Evolutionary conservation across 2,329 filamentous ascomycete species (phyloP), one percentile per base, ranked within the genome.

Genomic region (Ilyonectria sp.): DNA sequence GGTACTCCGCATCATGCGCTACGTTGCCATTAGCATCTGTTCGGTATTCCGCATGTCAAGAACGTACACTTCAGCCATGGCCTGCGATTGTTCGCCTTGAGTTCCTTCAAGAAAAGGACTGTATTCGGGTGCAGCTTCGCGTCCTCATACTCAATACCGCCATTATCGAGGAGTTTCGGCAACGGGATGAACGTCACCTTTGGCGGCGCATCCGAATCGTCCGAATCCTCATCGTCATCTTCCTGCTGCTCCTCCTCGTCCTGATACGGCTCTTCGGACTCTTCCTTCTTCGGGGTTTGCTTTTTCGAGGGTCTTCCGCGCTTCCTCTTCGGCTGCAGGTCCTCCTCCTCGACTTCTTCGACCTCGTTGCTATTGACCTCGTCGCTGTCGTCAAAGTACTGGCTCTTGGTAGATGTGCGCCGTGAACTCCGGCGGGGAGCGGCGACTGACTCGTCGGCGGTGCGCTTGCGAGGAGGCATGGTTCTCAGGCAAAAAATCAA

Each of bases 1-100:
- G 89, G 78, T 93, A 97, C 74, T 97, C 93, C 50, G 87, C 86
- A 79, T 97, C 94, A 78, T 96, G 89, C 75, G 90, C 94, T 96
- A 63, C 13, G 2, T 21, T 19, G 8, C 9, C 9, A 47, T 54
- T 31, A 69, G 68, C 23, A 53, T 40, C 9, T n/a, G 43, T 21
- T 1, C 3, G 31, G 1, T 29, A 26, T 56, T 37, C 31, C 26
- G 60, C 60, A 55, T 49, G n/a, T 13, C 26, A 2, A 8, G 10
- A 2, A 53, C 81, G 71, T 78, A 89, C 87, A 80, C 73, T 90
- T 89, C 7, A 91, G 80, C 89, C 89, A 91, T 1, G 82, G 75
- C 33, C 89, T 82, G 65, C 85, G 81, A 71, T 91, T 91, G 73
- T 91, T 88, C 13, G 82, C 85, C 74, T 87, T 89, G 43, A 91